A percentile compares a stretch with the other conserved stretches of the same genome.
Evolutionary conservation across 768 basidiomycete species (phyloP).

Genomic region (Boletus reticuloceps): DNA sequence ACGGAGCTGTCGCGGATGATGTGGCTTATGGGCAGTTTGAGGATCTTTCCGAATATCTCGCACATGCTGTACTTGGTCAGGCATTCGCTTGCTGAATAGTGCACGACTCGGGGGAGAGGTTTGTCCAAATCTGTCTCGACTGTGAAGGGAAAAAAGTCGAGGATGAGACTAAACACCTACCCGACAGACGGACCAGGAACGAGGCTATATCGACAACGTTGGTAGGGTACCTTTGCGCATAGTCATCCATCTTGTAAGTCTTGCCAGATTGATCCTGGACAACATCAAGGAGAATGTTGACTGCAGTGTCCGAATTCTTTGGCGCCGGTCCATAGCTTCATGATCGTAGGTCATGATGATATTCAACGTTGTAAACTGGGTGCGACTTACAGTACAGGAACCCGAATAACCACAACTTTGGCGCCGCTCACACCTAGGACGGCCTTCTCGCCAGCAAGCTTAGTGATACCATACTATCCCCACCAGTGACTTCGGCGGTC

Average conservation of each 20-base stretch:
- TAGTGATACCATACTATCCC: slow-evolving; percentile 87
- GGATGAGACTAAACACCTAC: slow-evolving; percentile 38
- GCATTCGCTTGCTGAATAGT: slow-evolving; percentile 80
- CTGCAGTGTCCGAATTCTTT: slow-evolving; percentile 82
- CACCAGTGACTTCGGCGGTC: too few relatives aligned
- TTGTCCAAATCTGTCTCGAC: slow-evolving; percentile 31
- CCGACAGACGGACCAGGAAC: slow-evolving; percentile 74
- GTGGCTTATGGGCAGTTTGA: slow-evolving; percentile 69
- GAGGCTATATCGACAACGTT: slow-evolving; percentile 84
- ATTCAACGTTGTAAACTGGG: not conserved
- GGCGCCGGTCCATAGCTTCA: slow-evolving; percentile 83
- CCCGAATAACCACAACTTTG: slow-evolving; percentile 69
- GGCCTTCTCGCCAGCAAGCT: slow-evolving; percentile 84
- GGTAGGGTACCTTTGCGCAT: slow-evolving; percentile 89
- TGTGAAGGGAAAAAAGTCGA: not conserved
- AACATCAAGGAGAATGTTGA: slow-evolving; percentile 86
- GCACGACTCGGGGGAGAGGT: slow-evolving; percentile 55
- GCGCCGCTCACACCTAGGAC: slow-evolving; percentile 59
- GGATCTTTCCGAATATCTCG: slow-evolving; percentile 67
- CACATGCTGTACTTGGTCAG: slow-evolving; percentile 96
- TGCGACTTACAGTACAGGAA: slow-evolving; percentile 77
- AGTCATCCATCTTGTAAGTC: slow-evolving; percentile 94
- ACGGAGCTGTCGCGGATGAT: slow-evolving; percentile 70
- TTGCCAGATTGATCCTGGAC: slow-evolving; percentile 87
- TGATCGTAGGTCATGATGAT: not conserved